These are phyloP conservation scores for Gardenia jasminoides DNA, from an alignment of 257 asterid genomes.

Conservation along the genomic window DNA sequence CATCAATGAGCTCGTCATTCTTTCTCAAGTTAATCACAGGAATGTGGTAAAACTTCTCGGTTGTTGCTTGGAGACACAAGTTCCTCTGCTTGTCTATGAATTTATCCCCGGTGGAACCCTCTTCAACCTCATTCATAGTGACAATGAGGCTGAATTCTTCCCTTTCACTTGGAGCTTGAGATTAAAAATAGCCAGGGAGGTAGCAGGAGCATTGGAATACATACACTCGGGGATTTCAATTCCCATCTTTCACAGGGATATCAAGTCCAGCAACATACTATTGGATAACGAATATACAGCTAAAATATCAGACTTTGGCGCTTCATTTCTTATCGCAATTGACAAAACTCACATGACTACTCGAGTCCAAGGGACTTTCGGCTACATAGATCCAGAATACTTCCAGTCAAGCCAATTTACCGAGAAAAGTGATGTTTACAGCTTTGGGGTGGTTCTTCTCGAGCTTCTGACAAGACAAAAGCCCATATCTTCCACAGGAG, in stretches of 20 bases:
- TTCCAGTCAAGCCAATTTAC: background rate
- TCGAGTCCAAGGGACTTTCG: background rate
- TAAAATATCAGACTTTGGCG: slow-evolving; percentile 11
- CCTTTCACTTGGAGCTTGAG: slow-evolving; percentile 1
- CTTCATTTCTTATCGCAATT: background rate
- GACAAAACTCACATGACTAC: slow-evolving; percentile 12
- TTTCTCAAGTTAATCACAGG: slow-evolving; percentile 11
- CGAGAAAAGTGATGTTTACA: background rate
- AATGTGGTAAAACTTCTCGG: background rate
- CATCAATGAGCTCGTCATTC: slow-evolving; percentile 12
- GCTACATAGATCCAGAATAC: slow-evolving; percentile 8
- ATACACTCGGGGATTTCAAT: background rate
- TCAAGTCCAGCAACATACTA: slow-evolving; percentile 6
- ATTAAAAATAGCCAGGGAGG: background rate
- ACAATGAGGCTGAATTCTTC: background rate
- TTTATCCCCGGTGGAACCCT: slow-evolving; percentile 12
- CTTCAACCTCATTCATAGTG: background rate
- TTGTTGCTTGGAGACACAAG: slow-evolving; percentile 9
- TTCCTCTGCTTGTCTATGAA: background rate
- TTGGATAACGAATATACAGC: background rate
- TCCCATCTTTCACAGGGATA: slow-evolving; percentile 9
- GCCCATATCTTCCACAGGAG: background rate
- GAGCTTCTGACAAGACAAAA: slow-evolving; percentile 4
- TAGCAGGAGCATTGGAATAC: slow-evolving; percentile 12
- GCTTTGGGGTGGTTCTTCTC: background rate